These are phyloP conservation scores for Cladophialophora bantiana DNA, from an alignment of 2,329 filamentous ascomycete species.

Conservation along the genomic window DNA sequence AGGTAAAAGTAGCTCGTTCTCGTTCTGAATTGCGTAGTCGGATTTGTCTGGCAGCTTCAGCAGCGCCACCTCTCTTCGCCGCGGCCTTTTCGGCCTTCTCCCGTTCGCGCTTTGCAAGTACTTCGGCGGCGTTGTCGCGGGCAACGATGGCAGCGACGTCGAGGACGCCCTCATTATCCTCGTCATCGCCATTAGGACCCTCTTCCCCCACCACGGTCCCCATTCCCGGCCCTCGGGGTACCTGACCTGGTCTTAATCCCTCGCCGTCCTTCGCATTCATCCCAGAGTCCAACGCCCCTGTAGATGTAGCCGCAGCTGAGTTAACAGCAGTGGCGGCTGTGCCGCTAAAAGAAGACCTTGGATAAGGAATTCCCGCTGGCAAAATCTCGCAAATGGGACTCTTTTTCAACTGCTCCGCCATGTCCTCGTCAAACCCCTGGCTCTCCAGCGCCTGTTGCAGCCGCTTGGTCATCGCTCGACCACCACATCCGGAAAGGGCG, in stretches of 20 bases:
- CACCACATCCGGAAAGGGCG: constrained; percentile 73
- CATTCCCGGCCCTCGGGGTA: constrained; percentile 61
- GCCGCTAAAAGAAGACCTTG: constrained; percentile 50
- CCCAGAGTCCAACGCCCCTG: constrained; percentile 58
- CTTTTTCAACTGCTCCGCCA: constrained; percentile 71
- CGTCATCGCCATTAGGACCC: constrained; percentile 50
- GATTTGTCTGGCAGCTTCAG: constrained; percentile 56
- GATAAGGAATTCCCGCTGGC: constrained; percentile 60
- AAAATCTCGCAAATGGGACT: constrained; percentile 69
- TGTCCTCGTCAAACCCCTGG: constrained; percentile 65
- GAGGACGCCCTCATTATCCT: constrained; percentile 68
- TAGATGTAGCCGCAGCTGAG: constrained; percentile 64
- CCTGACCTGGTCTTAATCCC: constrained; percentile 51
- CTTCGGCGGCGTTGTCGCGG: constrained; percentile 68
- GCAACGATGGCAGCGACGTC: constrained; percentile 71
- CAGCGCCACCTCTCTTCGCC: constrained; percentile 59
- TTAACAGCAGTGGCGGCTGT: constrained; percentile 52
- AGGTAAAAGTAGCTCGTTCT: constrained; percentile 66
- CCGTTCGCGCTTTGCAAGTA: constrained; percentile 67
- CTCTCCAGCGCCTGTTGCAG: constrained; percentile 70
- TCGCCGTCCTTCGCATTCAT: constrained; percentile 48
- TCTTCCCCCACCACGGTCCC: constrained; percentile 63
- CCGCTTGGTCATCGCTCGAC: constrained; percentile 81
- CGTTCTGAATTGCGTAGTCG: constrained; percentile 66
- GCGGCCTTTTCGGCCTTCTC: constrained; percentile 66